Evolutionary conservation across 768 basidiomycete species (phyloP).

Genomic region (Pisolithus tinctorius): DNA sequence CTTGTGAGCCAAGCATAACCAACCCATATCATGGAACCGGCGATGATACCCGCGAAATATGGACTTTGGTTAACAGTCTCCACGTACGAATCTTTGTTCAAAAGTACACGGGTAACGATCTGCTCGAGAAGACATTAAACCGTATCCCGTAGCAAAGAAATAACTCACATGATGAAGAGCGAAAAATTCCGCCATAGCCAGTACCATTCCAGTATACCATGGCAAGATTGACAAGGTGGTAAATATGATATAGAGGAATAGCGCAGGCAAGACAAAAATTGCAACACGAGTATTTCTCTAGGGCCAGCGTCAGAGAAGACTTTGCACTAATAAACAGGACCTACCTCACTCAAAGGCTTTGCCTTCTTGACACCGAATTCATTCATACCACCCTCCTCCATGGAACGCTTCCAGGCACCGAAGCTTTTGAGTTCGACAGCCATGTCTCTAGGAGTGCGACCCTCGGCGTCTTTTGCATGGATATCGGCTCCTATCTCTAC

Average conservation of each 20-base stretch:
- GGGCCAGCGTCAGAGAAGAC: neutral
- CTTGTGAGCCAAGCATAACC: slow-evolving; percentile 75
- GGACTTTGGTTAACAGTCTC: slow-evolving; percentile 83
- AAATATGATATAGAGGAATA: slow-evolving; percentile 81
- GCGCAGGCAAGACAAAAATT: slow-evolving; percentile 70
- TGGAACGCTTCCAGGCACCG: slow-evolving; percentile 81
- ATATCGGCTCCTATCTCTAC: slow-evolving; percentile 84
- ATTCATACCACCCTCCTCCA: slow-evolving; percentile 82
- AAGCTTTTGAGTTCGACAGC: slow-evolving; percentile 88
- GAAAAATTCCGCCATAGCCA: slow-evolving; percentile 83
- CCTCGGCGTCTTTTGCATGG: slow-evolving; percentile 70
- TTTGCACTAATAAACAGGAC: slow-evolving; percentile 13
- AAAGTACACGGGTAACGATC: slow-evolving; percentile 80
- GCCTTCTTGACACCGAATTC: slow-evolving; percentile 64
- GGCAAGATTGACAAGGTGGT: slow-evolving; percentile 77
- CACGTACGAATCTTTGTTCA: slow-evolving; percentile 76
- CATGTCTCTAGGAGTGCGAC: slow-evolving; percentile 91
- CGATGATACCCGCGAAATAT: slow-evolving; percentile 91
- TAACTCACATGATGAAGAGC: slow-evolving; percentile 87
- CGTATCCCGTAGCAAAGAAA: neutral
- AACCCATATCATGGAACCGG: slow-evolving; percentile 82
- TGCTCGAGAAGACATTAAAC: slow-evolving; percentile 22
- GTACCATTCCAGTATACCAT: slow-evolving; percentile 82
- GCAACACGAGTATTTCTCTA: slow-evolving; percentile 78
- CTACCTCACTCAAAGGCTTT: slow-evolving; percentile 66